Evolutionary conservation across 140 eudicot species (phyloP), one percentile per base, ranked within the genome.

Genomic region (Ambrosia hybrid): DNA sequence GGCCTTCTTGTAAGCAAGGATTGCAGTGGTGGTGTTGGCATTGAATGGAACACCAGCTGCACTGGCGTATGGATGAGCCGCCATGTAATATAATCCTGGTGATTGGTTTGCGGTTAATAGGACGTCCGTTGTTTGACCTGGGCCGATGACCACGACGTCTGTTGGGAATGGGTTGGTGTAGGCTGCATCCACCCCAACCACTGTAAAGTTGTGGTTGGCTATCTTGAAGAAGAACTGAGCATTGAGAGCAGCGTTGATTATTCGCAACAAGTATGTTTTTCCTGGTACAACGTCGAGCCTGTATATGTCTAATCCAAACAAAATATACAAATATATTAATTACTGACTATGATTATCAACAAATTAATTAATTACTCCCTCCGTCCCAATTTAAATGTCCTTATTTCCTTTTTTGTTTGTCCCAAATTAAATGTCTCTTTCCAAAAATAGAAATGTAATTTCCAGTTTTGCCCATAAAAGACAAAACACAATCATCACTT

Each of bases 231-330:
- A 90, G 64, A 85, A 77, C 30, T 85, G 88, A 36, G 53, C 69
- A 70, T 90, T 88, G 90, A 90, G 95, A 5, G 97, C 97, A 80
- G 92, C 92, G 77, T 90, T 90, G 92, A 90, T 83, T 3, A 90
- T 78, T 34, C 97, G 84, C 6, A 90, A 49, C 41, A 90, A 83
- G 71, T 87, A 90, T 0, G 97, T 90, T 49, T 76, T 82, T 68
- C 97, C 92, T 6, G 60, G 71, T n/a, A 48, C 74, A 57, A 90
- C 97, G 2, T 66, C 74, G 2, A 81, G 76, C 68, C 21, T 75
- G 36, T 74, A 85, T 26, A 87, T 87, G 8, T 71, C 97, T 90
- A 43, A 3, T 12, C 2, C 26, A 45, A 17, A 34, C 13, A 21
- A 21, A 21, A 21, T 21, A 21, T 21, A 1, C 1, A 0, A 21